phyloP scores from a whole-genome alignment of 768 basidiomycete species.

The Dioszegia hungarica region DNA sequence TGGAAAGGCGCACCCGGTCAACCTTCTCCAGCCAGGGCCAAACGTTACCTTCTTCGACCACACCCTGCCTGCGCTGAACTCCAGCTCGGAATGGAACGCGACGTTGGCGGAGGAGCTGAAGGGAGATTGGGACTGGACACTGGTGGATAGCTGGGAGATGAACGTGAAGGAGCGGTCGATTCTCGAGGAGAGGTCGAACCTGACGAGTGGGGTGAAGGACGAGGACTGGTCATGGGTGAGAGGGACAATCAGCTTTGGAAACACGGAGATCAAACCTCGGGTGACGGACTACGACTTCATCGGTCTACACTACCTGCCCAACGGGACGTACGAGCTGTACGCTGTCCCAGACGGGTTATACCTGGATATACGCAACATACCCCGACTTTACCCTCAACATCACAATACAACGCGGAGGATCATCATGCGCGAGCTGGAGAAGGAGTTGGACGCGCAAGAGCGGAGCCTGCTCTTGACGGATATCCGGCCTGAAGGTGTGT shows the following conservation, averaged over 20 bases:
- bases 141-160: constrained; percentile 29
- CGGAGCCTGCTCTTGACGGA: constrained; percentile 21
- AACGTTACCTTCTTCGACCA: constrained; percentile 16
- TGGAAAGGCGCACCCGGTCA: constrained; percentile 24
- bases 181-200: background rate
- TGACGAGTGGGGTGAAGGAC: background rate
- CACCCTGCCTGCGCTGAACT: constrained; percentile 10
- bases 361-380: constrained; percentile 43
- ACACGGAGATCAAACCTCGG: background rate
- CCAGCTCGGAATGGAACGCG: constrained; percentile 27
- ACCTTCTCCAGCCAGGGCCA: constrained; percentile 10
- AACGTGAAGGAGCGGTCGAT: constrained; percentile 27
- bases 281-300: constrained; percentile 39
- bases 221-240: constrained; percentile 42
- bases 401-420: constrained; percentile 27
- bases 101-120: constrained; percentile 25
- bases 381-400: constrained; percentile 16
- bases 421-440: constrained; percentile 39
- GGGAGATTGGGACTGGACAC: constrained; percentile 36
- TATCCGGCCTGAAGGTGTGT: constrained; percentile 32
- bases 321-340: constrained; percentile 42
- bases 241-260: constrained; percentile 18
- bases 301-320: constrained; percentile 39
- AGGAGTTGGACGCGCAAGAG: constrained; percentile 30
- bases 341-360: constrained; percentile 38